Conservation (phyloP, 352 stramenopile genomes). For the Globisporangium cylindrosporum region DNA sequence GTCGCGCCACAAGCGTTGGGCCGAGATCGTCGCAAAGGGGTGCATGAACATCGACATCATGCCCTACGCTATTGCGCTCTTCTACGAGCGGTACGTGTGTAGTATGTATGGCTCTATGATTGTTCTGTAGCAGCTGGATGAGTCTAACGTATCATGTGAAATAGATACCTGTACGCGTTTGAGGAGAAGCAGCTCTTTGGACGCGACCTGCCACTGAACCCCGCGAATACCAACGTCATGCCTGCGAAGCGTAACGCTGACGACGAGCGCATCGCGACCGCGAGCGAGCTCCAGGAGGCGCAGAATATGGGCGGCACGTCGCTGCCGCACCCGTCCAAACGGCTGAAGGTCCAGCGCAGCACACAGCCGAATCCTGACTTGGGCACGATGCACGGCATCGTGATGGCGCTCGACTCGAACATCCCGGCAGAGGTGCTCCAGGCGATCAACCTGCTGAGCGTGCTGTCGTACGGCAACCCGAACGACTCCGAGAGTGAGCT, state of each 20-base stretch:
- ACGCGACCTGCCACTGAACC: constrained; percentile 34
- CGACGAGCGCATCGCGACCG: constrained; percentile 48
- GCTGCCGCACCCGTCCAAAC: constrained; percentile 56
- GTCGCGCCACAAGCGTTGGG: constrained; percentile 53
- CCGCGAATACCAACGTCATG: constrained; percentile 3
- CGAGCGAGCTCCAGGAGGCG: constrained; percentile 62
- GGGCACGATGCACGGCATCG: constrained; percentile 61
- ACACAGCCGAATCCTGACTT: constrained; percentile 39
- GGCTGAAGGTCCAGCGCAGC: constrained; percentile 56
- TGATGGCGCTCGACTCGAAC: constrained; percentile 69
- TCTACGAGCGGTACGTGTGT: constrained; percentile 45
- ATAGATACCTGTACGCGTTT: constrained; percentile 50
- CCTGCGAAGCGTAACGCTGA: constrained; percentile 19
- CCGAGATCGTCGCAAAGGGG: constrained; percentile 38
- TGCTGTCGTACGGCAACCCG: constrained; percentile 59
- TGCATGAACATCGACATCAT: constrained; percentile 61
- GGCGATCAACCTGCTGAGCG: constrained; percentile 68
- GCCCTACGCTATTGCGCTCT: constrained; percentile 55
- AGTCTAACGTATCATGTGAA: not conserved
- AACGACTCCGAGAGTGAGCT: constrained; percentile 58
- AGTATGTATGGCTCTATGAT: not conserved
- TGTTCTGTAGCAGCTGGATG: not conserved
- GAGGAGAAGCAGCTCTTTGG: constrained; percentile 80
- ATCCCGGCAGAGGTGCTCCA: constrained; percentile 48
- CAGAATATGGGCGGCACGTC: constrained; percentile 62